Conservation (phyloP, 208 protist genomes). For the Leishmania lainsoni region DNA sequence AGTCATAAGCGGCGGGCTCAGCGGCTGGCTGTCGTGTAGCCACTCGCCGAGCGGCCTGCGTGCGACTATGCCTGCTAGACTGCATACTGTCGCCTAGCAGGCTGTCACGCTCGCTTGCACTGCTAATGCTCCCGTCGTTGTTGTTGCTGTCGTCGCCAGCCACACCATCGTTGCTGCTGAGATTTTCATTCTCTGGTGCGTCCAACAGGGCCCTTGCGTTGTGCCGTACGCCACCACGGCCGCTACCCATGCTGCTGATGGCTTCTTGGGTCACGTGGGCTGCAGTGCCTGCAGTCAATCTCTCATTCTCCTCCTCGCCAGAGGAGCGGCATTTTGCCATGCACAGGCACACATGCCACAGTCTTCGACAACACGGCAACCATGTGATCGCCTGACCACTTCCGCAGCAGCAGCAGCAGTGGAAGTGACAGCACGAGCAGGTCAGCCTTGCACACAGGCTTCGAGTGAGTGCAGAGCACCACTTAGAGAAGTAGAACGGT, state of each 20-base stretch:
- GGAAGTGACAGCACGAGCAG: neutral
- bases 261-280: neutral
- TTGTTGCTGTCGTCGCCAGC: neutral
- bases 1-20: neutral
- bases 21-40: neutral
- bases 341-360: conserved; percentile 1
- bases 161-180: neutral
- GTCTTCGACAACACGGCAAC: neutral
- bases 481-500: neutral
- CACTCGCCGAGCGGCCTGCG: neutral
- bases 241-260: neutral
- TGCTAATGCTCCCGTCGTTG: neutral
- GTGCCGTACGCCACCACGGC: neutral
- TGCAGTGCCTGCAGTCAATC: neutral
- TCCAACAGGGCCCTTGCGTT: neutral
- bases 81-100: neutral
- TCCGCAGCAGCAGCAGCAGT: neutral
- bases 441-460: neutral
- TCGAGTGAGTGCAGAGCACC: neutral
- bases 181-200: neutral
- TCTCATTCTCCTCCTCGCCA: neutral
- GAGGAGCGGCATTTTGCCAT: neutral
- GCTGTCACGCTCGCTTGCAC: neutral
- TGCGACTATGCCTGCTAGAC: neutral
- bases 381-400: neutral